These are phyloP conservation scores for Chlorokybus atmophyticus DNA, from an alignment of 139 green algal genomes.

Conservation along the genomic window DNA sequence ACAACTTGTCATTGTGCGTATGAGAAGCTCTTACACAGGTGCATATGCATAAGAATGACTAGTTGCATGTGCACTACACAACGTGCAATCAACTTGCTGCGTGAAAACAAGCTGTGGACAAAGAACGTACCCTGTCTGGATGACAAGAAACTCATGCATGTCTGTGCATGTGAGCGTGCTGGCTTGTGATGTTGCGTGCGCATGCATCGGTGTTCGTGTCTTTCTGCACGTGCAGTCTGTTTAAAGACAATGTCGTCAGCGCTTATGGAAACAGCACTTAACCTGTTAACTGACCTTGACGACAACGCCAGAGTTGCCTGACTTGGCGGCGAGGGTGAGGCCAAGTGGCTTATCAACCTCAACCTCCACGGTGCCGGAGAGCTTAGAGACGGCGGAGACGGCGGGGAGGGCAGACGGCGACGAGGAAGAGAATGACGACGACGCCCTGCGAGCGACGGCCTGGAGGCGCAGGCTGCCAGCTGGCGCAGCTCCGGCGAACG, in stretches of 20 bases:
- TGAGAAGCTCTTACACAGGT: constrained; percentile 3
- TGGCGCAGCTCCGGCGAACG: too few relatives aligned
- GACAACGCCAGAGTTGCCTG: constrained; percentile 9
- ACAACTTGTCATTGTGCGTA: not conserved
- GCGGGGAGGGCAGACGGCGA: too few relatives aligned
- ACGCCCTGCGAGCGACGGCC: too few relatives aligned
- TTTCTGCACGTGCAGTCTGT: not conserved
- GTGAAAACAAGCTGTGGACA: not conserved
- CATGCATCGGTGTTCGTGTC: not conserved
- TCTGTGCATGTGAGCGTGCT: not conserved
- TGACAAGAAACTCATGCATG: not conserved
- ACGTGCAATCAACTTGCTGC: not conserved
- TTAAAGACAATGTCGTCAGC: too few relatives aligned
- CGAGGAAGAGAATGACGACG: too few relatives aligned
- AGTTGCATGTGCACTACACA: not conserved
- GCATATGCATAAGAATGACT: not conserved
- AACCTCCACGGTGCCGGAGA: too few relatives aligned
- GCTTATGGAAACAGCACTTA: too few relatives aligned
- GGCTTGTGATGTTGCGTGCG: not conserved
- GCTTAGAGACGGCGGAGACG: too few relatives aligned
- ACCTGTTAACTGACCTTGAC: constrained; percentile 13
- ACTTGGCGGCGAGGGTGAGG: constrained; percentile 13
- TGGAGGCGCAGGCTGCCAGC: too few relatives aligned
- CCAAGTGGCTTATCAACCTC: constrained; percentile 27
- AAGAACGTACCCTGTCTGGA: not conserved